phyloP scores from a whole-genome alignment of 768 basidiomycete species.

The Vishniacozyma victoriae region DNA sequence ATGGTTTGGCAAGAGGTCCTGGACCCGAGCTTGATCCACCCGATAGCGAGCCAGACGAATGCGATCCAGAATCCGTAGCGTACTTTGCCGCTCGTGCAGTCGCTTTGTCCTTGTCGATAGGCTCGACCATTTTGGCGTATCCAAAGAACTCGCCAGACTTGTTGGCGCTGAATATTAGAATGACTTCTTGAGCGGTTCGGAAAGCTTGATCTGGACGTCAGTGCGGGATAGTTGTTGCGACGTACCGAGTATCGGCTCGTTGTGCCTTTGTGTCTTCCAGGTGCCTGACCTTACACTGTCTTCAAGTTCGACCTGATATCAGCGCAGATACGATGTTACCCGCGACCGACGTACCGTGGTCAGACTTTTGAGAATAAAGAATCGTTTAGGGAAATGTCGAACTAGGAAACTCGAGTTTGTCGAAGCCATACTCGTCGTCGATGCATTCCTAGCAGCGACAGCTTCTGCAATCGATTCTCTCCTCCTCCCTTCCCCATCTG shows the following conservation, averaged over 20 bases:
- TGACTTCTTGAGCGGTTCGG: conserved; percentile 82
- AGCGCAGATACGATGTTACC: conserved; percentile 6
- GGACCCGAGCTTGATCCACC: background rate
- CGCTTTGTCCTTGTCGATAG: conserved; percentile 26
- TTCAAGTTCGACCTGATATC: conserved; percentile 67
- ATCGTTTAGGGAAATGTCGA: conserved; percentile 75
- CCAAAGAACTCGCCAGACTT: conserved; percentile 93
- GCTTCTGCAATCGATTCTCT: conserved; percentile 26
- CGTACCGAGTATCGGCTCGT: conserved; percentile 66
- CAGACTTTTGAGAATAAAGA: conserved; percentile 84
- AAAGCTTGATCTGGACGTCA: conserved; percentile 66
- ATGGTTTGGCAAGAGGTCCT: conserved; percentile 4
- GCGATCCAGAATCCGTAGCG: background rate
- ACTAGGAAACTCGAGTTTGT: conserved; percentile 75
- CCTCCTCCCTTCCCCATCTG: conserved; percentile 40
- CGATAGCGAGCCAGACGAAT: background rate
- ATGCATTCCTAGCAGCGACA: conserved; percentile 49
- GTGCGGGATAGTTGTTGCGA: background rate
- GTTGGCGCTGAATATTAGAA: conserved; percentile 85
- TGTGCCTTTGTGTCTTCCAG: conserved; percentile 92
- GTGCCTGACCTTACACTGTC: conserved; percentile 68
- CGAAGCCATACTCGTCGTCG: conserved; percentile 67
- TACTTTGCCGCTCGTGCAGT: background rate
- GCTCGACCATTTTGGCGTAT: conserved; percentile 65
- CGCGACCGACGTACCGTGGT: conserved; percentile 57